Conservation (phyloP, 1,139 yeast genomes). For the Nakaseomyces sp. region DNA sequence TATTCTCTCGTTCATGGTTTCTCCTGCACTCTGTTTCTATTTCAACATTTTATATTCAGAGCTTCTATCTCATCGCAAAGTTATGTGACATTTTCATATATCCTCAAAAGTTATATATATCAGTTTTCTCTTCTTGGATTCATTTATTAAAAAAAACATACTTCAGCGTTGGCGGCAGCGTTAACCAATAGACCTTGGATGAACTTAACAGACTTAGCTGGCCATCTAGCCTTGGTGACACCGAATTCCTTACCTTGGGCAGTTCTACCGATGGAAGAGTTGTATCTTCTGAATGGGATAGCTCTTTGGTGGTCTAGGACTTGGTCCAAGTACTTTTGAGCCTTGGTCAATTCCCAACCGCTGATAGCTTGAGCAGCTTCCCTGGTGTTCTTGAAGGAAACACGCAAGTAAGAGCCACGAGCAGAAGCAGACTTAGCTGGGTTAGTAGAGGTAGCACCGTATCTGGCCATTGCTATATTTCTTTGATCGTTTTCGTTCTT, state of each 20-base stretch:
- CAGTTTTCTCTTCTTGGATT: too few relatives aligned
- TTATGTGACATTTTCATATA: too few relatives aligned
- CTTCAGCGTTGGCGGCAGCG: slow-evolving; percentile 98
- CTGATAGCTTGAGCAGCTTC: slow-evolving; percentile 97
- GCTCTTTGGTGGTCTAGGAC: slow-evolving; percentile 99
- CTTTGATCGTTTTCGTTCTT: slow-evolving; percentile 4
- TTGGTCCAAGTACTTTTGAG: slow-evolving; percentile 92
- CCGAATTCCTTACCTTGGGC: slow-evolving; percentile 99
- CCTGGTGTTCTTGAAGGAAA: slow-evolving; percentile 99
- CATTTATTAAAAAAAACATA: too few relatives aligned
- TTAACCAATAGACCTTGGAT: slow-evolving; percentile 90
- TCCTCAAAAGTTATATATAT: too few relatives aligned
- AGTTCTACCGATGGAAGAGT: slow-evolving; percentile 96
- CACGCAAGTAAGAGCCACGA: slow-evolving; percentile 99
- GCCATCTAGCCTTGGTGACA: slow-evolving; percentile 99
- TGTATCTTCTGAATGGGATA: slow-evolving; percentile 98
- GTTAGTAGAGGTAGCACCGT: slow-evolving; percentile 98
- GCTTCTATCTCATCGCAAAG: too few relatives aligned
- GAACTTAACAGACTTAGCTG: slow-evolving; percentile 95
- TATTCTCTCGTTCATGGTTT: not conserved
- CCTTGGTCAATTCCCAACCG: slow-evolving; percentile 96
- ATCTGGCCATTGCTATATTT: slow-evolving; percentile 60
- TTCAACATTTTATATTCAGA: too few relatives aligned
- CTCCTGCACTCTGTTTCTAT: too few relatives aligned
- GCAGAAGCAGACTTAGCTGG: slow-evolving; percentile 99